These are phyloP conservation scores for Xylariaceae sp. DNA, from an alignment of 2,329 filamentous ascomycete species.

Conservation along the genomic window DNA sequence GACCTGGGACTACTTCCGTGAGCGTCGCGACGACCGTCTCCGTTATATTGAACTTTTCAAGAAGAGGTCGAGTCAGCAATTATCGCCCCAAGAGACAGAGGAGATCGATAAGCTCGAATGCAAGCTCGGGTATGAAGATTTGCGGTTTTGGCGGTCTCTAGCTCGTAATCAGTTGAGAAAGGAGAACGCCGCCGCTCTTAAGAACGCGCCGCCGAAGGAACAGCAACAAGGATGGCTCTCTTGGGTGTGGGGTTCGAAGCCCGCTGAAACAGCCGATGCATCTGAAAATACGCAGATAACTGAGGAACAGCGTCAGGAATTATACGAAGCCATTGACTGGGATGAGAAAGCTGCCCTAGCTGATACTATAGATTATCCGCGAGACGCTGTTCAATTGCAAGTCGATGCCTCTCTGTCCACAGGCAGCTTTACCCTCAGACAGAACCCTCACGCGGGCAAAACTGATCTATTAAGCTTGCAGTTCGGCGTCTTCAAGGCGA, in stretches of 20 bases:
- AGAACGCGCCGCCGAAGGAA: slow-evolving; percentile 51
- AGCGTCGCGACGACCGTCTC: slow-evolving; percentile 82
- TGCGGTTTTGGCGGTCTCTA: slow-evolving; percentile 94
- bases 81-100: slow-evolving; percentile 65
- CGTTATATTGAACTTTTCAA: slow-evolving; percentile 95
- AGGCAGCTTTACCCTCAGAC: slow-evolving; percentile 90
- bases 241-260: slow-evolving; percentile 86
- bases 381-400: slow-evolving; percentile 89
- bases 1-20: slow-evolving; percentile 94
- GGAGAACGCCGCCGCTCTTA: slow-evolving; percentile 87
- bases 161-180: slow-evolving; percentile 93
- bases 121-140: slow-evolving; percentile 89
- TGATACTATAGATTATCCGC: slow-evolving; percentile 82
- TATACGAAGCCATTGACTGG: slow-evolving; percentile 98
- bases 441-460: slow-evolving; percentile 71
- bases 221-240: slow-evolving; percentile 82
- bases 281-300: slow-evolving; percentile 82
- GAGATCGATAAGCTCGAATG: slow-evolving; percentile 74
- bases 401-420: slow-evolving; percentile 90
- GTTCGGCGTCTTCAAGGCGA: slow-evolving; percentile 92
- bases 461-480: slow-evolving; percentile 84
- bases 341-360: slow-evolving; percentile 90
- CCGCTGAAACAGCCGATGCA: slow-evolving; percentile 53
- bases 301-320: slow-evolving; percentile 90
- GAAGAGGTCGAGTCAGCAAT: slow-evolving; percentile 72